Conservation (phyloP, 345 rosid species). For the Populus nigra region DNA sequence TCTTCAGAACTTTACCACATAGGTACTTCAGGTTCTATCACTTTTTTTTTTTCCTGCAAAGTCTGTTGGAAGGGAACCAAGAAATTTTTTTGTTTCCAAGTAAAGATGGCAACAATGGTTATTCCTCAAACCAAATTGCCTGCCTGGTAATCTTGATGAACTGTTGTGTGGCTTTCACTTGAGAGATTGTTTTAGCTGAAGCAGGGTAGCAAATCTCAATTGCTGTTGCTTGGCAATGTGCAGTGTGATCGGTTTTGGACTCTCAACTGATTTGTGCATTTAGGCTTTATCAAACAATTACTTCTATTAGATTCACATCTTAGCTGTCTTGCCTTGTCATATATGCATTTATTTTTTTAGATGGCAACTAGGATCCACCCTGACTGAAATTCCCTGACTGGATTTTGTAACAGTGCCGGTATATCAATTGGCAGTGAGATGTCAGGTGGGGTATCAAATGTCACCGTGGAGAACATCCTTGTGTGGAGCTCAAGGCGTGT, state of each 20-base stretch:
- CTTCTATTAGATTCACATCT: background rate
- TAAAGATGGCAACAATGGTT: background rate
- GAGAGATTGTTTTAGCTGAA: background rate
- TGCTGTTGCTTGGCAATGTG: background rate
- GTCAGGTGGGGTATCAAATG: constrained; percentile 95
- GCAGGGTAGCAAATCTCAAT: background rate
- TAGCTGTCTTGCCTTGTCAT: background rate
- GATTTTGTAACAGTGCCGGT: constrained; percentile 72
- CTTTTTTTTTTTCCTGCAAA: too few relatives aligned
- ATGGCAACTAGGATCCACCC: constrained; percentile 16
- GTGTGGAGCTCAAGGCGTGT: constrained; percentile 94
- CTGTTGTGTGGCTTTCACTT: background rate
- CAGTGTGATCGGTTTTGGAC: background rate
- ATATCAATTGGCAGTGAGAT: constrained; percentile 97
- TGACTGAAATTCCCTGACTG: constrained; percentile 23
- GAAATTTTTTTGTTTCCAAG: background rate
- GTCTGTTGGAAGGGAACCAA: background rate
- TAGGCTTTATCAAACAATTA: background rate
- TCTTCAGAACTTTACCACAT: background rate
- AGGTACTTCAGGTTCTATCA: background rate
- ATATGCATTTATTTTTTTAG: constrained; percentile 5
- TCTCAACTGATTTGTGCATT: background rate
- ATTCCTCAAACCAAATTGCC: background rate
- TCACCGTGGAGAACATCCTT: constrained; percentile 71
- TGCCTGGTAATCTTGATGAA: background rate